These are phyloP conservation scores for Aspergillus sp. DNA, from an alignment of 2,329 filamentous ascomycete genomes.

Conservation along the genomic window DNA sequence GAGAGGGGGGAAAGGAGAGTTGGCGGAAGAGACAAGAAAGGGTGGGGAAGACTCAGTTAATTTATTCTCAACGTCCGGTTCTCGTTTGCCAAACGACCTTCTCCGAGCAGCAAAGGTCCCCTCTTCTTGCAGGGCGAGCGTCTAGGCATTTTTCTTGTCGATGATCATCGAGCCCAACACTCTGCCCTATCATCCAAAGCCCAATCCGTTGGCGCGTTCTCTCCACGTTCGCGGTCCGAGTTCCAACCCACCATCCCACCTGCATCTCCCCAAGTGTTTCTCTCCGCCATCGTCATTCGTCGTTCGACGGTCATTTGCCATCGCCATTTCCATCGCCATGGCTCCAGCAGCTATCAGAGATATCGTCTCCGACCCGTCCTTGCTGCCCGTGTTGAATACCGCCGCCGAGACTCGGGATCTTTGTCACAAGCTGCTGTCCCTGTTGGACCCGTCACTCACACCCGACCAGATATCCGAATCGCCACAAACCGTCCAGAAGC, in stretches of 20 bases:
- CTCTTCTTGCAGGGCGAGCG: neutral
- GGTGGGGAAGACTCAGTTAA: constrained; percentile 7
- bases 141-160: neutral
- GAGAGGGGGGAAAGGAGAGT: constrained; percentile 3
- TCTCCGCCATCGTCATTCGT: constrained; percentile 14
- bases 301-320: constrained; percentile 6
- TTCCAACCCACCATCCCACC: constrained; percentile 10
- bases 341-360: constrained; percentile 54
- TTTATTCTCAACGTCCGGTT: constrained; percentile 1
- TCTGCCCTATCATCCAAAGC: neutral
- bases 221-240: constrained; percentile 7
- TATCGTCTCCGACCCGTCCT: constrained; percentile 64
- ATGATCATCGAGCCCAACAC: neutral
- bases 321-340: constrained; percentile 10
- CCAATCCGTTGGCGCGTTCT: constrained; percentile 9
- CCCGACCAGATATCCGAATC: constrained; percentile 7
- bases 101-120: neutral
- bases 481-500: constrained; percentile 58
- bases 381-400: constrained; percentile 68
- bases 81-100: neutral
- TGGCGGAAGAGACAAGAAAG: neutral
- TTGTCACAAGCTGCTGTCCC: constrained; percentile 59
- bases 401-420: constrained; percentile 73
- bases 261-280: constrained; percentile 12
- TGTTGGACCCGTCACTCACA: constrained; percentile 55